Evolutionary conservation across 1,284 basidiomycete species (phyloP), one percentile per base, ranked within the genome.

Genomic region (Chiua sp.): DNA sequence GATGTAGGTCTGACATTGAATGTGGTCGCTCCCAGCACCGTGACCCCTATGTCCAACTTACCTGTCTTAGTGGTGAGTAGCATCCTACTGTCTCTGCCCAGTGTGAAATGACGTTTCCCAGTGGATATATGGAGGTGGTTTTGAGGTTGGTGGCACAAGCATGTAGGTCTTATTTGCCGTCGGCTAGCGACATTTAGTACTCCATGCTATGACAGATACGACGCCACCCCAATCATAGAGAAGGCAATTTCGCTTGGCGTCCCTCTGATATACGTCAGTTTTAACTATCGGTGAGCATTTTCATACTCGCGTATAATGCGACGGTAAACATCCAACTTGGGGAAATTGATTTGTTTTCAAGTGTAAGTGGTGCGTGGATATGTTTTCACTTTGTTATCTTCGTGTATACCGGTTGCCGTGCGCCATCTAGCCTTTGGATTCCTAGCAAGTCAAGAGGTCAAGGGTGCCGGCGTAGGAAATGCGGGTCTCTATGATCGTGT

Each of bases 401-500:
- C 33, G 59, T 18, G 23, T 42, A 8, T 39, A 20, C 37, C 10
- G 7, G 33, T 16, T 8, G 20, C 3, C 13, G 6, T 37, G 28
- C 20, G 6, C 18, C 7, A 12, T 28, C 56, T 44, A 79, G 75
- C 76, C 0, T 79, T 78, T 59, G 84, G 84, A 0, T 86, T 86
- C 65, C 64, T 85, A 44, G 79, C 78, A 3, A 75, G 84, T n/a
- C 66, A 81, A 59, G 81, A 86, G 64, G 78, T 83, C 23, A 76
- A 78, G 53, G 77, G 73, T 13, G 84, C 81, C 7, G 82, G 83
- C 3, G 71, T 84, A 3, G 80, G 81, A 3, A 87, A 87, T 65
- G 67, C 84, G 1, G 86, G 86, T 7, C 69, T 87, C 6, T 78
- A 77, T 56, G 83, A 85, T 64, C 82, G 84, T 85, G 62, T 65